Evolutionary conservation across 2,329 filamentous ascomycete genomes (phyloP), one percentile per base, ranked within the genome.

Genomic region (Chrysoporthe puriensis): DNA sequence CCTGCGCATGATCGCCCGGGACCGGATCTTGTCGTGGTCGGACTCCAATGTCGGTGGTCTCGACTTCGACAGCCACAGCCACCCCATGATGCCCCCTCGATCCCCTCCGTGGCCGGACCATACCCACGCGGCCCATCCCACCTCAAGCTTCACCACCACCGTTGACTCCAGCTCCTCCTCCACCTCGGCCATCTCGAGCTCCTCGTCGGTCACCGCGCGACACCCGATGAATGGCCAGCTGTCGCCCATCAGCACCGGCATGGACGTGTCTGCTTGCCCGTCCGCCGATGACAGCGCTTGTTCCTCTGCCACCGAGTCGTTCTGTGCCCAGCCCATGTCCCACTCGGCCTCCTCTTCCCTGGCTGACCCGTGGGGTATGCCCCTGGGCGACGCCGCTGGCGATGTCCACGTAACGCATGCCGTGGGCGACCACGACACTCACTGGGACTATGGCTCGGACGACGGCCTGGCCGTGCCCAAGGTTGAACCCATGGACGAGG

Each of bases 401-500:
- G 68, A 66, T 26, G 44, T 67, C 4, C 62, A 70, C 18, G 59
- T 61, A 46, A 48, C 68, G 34, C 66, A 70, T 52, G 66, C 40
- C n/a, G 42, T 64, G 46, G 66, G 14, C 42, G 68, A 70, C 56
- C 77, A 80, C 44, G 82, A 84, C 42, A 74, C 77, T 64, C 75
- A 77, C 50, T 86, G 84, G 84, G 83, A 86, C 56, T 81, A 79
- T 42, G 77, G 74, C 54, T 78, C 81, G 5, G 82, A 84, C 63
- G 82, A 84, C 48, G 75, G 79, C 50, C 72, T 84, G 58, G 73
- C 82, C 16, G 76, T 85, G 8, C 85, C 85, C 8, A 90, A 90
- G 74, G 72, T 86, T 13, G 87, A 89, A 72, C 85, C 86, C 2
- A 69, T 80, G 60, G 87, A 89, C 60, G 84, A 89, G 67, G 83